Evolutionary conservation across 768 basidiomycete genomes (phyloP), one percentile per base, ranked within the genome.

Genomic region (Brasilioporus rufonigricans): DNA sequence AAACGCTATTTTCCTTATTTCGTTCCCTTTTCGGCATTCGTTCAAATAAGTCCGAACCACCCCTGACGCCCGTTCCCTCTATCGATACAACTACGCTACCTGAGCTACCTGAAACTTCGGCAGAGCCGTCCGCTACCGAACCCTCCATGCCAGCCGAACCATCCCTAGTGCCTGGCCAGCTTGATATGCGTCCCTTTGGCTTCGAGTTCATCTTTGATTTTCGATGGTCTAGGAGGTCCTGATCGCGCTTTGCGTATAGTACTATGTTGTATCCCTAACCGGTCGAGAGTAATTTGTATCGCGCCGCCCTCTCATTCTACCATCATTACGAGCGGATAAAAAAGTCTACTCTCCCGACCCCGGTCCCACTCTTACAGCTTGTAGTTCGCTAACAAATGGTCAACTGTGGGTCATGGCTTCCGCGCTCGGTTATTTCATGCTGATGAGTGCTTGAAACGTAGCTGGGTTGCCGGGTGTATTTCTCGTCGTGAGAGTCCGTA

Each of bases 141-240:
- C 52, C 55, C 31, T 60, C 35, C 31, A 62, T 48, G 56, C 60
- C 57, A 44, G 46, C 36, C 44, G 64, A 55, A 43, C 55, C 49
- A 44, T 52, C 39, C 4, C 56, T 74, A 44, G 58, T 74, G 44
- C 74, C 80, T 39, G 71, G 74, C 60, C 83, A 88, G 65, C 85
- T 89, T 61, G 90, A 93, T 66, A 69, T 93, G 56, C 81, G 85
- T 26, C 78, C 79, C 12, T 84, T 86, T 69, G 91, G 91, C 10
- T 73, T 93, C 41, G 83, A 82, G 40, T 72, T 92, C 53, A 74
- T 91, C 36, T 53, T 93, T 40, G 91, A 93, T 66, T 83, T 92
- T 66, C 77, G 85, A 45, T 91, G 88, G 89, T 77, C 79, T 27
- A 61, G 43, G 46, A 56, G 29, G 33, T 44, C 61, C 18, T 70